Base-by-base conservation (phyloP, 148 eudicot species). In the Camellia granthamiana region DNA sequence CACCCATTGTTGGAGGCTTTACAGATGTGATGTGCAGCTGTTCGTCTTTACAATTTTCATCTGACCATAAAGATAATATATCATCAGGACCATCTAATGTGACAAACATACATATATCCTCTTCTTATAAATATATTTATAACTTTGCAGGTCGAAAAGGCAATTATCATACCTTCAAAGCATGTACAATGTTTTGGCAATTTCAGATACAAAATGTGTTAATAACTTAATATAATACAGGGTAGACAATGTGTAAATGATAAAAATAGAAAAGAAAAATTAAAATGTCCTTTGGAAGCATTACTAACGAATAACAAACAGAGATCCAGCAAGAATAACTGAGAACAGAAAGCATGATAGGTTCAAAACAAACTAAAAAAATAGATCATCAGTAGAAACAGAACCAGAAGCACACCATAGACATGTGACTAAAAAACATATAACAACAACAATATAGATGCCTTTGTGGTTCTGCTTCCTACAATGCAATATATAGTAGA, bases 11-110 rank as follows among this genome's bases (percentile, higher is more conserved):
- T 11, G 56, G 70, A 21, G 55, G 13, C 19, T 42, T 76, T 21
- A n/a, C 19, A 23, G 79, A 62, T 42, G 21, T 18, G 4, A 47
- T 4, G 52, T 44, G 19, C 51, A 9, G n/a, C 51, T 63, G 70
- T n/a, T 77, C 79, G 15, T 77, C 70, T 46, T 49, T 46, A 41
- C 44, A 7, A 19, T 46, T 62, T 16, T 51, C 66, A 52, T 77
- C 79, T 77, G 71, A 47, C 51, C 79, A 63, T 21, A 58, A 58
- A 13, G 13, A 3, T 58, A 58, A 58, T 15, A 58, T 8, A 3
- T 58, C 61, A 12, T 58, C 61, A 58, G 61, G 9, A 12, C 3
- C 13, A 7, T 12, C 7, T 41, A 5, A 41, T 21, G 52, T 42
- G 23, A 41, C 19, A 51, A 7, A 43, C 10, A 74, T 42, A 6